Percentiles rank a stretch among this genome's conserved stretches.
These are phyloP conservation scores for Ceratobasidium sp. DNA, from an alignment of 1,284 basidiomycete genomes.

Conservation along the genomic window DNA sequence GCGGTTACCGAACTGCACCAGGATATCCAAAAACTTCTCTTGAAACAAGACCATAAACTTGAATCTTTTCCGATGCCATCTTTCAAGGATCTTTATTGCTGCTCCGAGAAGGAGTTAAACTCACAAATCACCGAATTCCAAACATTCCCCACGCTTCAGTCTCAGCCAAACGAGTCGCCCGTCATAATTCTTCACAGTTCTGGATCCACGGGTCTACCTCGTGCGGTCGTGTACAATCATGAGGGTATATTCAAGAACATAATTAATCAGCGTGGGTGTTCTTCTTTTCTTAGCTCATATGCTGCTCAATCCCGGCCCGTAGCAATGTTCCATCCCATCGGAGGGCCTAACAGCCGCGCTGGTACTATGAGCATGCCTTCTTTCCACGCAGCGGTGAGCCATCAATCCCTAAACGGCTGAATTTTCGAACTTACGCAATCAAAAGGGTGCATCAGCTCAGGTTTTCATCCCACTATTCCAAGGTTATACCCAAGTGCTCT, in stretches of 20 bases:
- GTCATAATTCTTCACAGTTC: constrained; percentile 27
- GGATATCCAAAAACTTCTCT: neutral
- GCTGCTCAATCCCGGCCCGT: too few species aligned
- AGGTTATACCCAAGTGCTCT: constrained; percentile 32
- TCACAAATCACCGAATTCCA: neutral
- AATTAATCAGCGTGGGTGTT: constrained; percentile 20
- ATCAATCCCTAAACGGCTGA: neutral
- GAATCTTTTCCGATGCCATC: neutral
- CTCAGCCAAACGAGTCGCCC: neutral
- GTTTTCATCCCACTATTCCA: neutral
- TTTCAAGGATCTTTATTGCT: neutral
- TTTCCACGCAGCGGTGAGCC: constrained; percentile 23
- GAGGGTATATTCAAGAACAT: constrained; percentile 24
- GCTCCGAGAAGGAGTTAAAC: neutral
- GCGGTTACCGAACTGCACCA: neutral
- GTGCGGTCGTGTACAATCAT: constrained; percentile 2
- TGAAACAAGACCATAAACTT: neutral
- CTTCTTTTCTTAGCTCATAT: neutral
- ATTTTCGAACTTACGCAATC: too few species aligned
- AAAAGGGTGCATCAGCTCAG: constrained; percentile 4
- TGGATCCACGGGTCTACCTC: constrained; percentile 36
- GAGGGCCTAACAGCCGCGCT: neutral
- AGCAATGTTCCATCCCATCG: neutral
- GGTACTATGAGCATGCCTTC: constrained; percentile 26
- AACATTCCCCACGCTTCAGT: neutral